phyloP scores from a whole-genome alignment of 768 basidiomycete species.

The Suillus weaverae region DNA sequence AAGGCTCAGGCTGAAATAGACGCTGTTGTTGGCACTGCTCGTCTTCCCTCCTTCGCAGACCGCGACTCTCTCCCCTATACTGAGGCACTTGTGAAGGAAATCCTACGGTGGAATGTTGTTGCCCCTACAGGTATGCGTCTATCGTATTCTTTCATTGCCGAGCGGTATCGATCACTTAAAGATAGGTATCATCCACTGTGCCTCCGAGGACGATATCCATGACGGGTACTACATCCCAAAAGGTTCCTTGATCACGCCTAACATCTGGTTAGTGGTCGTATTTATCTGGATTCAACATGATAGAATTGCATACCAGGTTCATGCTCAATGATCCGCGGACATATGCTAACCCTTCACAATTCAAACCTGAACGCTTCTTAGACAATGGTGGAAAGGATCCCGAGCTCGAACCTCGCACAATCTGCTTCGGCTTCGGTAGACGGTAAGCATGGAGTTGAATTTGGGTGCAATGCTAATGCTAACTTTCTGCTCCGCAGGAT shows the following conservation, averaged over 20 bases:
- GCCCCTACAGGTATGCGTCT: slow-evolving; percentile 43
- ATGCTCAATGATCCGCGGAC: slow-evolving; percentile 35
- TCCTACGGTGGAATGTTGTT: slow-evolving; percentile 44
- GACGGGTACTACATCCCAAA: slow-evolving; percentile 64
- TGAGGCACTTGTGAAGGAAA: slow-evolving; percentile 61
- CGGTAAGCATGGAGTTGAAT: slow-evolving; percentile 35
- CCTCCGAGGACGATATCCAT: slow-evolving; percentile 58
- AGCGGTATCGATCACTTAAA: slow-evolving; percentile 6
- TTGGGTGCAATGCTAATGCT: slow-evolving; percentile 13
- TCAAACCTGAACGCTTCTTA: slow-evolving; percentile 64
- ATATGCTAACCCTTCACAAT: slow-evolving; percentile 54
- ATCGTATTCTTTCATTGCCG: slow-evolving; percentile 45
- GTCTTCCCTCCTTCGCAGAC: slow-evolving; percentile 61
- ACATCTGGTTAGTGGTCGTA: slow-evolving; percentile 18
- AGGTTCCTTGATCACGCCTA: slow-evolving; percentile 28
- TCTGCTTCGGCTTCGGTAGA: slow-evolving; percentile 73
- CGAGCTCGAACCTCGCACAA: slow-evolving; percentile 57
- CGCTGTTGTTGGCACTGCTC: slow-evolving; percentile 54
- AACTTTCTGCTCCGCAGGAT: slow-evolving; percentile 16
- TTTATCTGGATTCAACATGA: slow-evolving; percentile 13
- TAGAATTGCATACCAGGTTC: slow-evolving; percentile 17
- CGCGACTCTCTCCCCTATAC: slow-evolving; percentile 58
- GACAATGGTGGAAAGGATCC: slow-evolving; percentile 34
- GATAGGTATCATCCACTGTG: slow-evolving; percentile 44
- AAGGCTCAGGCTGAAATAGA: slow-evolving; percentile 68